These are phyloP conservation scores for Vitis rotundifolia DNA, from an alignment of 164 flowering plant species.

Conservation along the genomic window DNA sequence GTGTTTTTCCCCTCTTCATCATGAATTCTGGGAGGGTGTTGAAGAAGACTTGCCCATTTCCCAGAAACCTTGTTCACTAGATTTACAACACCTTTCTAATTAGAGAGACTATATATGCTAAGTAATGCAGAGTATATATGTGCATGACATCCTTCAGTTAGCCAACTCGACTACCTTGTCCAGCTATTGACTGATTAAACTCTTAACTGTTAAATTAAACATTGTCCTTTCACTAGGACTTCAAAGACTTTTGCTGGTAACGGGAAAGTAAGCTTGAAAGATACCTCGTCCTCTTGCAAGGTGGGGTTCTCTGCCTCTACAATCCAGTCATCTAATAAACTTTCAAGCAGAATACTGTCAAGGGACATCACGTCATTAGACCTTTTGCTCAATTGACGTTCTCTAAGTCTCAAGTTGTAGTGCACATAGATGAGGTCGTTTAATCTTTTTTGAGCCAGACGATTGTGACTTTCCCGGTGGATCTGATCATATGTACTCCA, in stretches of 20 bases:
- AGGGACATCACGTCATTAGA: conserved; percentile 33
- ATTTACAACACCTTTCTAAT: neutral
- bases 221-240: neutral
- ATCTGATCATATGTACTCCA: conserved; percentile 75
- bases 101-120: neutral
- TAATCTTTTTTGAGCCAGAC: conserved; percentile 51
- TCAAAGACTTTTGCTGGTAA: neutral
- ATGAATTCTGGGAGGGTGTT: too few species aligned
- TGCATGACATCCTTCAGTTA: neutral
- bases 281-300: conserved; percentile 70
- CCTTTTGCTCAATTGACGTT: conserved; percentile 46
- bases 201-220: neutral
- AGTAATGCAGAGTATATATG: neutral
- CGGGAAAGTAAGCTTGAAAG: neutral
- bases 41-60: too few species aligned
- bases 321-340: conserved; percentile 66
- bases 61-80: too few species aligned
- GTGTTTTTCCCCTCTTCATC: too few species aligned
- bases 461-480: conserved; percentile 43
- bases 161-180: neutral
- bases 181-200: neutral
- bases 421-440: conserved; percentile 71
- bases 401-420: conserved; percentile 75
- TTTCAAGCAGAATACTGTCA: conserved; percentile 50
- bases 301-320: conserved; percentile 55